Conservation (phyloP, 495 filamentous ascomycete species). For the Lasiosphaeria hispida region DNA sequence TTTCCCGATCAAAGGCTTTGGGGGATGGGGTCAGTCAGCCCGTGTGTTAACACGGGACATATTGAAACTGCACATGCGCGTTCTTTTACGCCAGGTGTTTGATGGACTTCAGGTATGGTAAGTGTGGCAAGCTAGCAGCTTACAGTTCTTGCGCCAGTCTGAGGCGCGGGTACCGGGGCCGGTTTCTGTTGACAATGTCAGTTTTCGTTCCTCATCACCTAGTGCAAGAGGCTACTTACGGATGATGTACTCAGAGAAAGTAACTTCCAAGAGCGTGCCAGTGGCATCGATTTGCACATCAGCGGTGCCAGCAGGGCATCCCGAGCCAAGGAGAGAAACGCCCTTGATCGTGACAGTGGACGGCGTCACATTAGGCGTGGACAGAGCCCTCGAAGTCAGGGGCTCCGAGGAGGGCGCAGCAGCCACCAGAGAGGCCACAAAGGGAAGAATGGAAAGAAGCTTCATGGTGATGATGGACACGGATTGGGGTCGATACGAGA, state of each 20-base stretch:
- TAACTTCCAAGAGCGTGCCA: slow-evolving; percentile 12
- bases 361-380: background rate
- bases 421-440: no score
- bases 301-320: slow-evolving; percentile 13
- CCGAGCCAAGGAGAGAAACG: slow-evolving; percentile 11
- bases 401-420: no score
- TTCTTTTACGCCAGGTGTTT: no score
- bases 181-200: background rate
- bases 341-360: slow-evolving; percentile 1
- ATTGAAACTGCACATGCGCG: background rate
- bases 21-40: background rate
- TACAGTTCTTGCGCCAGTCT: slow-evolving; percentile 11
- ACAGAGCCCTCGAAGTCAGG: no score
- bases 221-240: background rate
- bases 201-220: no score
- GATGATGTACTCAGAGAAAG: slow-evolving; percentile 12
- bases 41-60: background rate
- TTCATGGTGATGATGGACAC: no score
- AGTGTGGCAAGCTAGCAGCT: background rate
- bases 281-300: slow-evolving; percentile 15
- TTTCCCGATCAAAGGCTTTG: no score
- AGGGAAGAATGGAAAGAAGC: no score
- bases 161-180: slow-evolving; percentile 7
- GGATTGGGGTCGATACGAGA: no score
- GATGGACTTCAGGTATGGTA: no score